Conservation (phyloP, 2,329 filamentous ascomycete genomes). For the Diaporthe caulivora region DNA sequence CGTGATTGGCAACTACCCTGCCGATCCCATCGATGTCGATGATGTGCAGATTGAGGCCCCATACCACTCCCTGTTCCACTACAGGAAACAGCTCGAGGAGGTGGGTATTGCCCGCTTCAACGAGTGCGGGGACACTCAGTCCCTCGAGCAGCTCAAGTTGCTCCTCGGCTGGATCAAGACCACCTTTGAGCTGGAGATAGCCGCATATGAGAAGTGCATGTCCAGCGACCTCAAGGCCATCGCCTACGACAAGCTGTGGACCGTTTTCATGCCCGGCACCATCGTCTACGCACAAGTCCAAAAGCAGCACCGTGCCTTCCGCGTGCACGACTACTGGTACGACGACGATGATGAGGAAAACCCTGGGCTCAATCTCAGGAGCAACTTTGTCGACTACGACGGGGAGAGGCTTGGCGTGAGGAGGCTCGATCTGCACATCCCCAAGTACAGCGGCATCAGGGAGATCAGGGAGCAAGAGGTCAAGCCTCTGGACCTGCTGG, state of each 20-base stretch:
- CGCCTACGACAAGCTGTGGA: constrained; percentile 48
- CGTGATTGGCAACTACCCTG: constrained; percentile 45
- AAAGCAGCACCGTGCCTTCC: constrained; percentile 48
- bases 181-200: constrained; percentile 44
- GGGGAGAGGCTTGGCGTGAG: constrained; percentile 50
- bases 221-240: constrained; percentile 45
- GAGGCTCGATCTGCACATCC: constrained; percentile 43
- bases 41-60: constrained; percentile 44
- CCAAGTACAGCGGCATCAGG: constrained; percentile 46
- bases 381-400: constrained; percentile 50
- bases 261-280: constrained; percentile 45
- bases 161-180: constrained; percentile 46
- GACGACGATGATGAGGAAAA: constrained; percentile 42
- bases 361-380: constrained; percentile 44
- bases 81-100: constrained; percentile 44
- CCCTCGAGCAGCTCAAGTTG: constrained; percentile 44
- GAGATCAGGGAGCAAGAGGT: constrained; percentile 46
- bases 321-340: constrained; percentile 46
- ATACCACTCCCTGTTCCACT: constrained; percentile 45
- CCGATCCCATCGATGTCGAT: constrained; percentile 44
- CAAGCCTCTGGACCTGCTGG: constrained; percentile 48
- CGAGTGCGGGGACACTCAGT: constrained; percentile 43
- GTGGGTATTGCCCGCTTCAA: constrained; percentile 40
- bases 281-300: constrained; percentile 45
- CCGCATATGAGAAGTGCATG: constrained; percentile 45